Evolutionary conservation across 1,284 basidiomycete species (phyloP), one percentile per base, ranked within the genome.

Genomic region (Ceratobasidium sp.): DNA sequence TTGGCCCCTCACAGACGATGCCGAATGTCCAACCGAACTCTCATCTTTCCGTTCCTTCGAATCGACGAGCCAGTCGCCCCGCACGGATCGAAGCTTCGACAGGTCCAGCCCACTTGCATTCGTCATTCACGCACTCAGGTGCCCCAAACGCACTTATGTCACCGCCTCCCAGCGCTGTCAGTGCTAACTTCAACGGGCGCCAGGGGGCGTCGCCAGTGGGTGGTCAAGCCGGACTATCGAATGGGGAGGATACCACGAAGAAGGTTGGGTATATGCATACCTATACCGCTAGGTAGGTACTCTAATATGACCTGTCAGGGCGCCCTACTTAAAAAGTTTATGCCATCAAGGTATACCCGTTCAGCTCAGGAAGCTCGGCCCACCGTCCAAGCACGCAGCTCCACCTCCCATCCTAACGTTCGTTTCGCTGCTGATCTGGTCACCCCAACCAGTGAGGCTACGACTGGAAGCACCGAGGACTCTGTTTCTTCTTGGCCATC

Each of bases 401-500:
- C 33, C 11, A 36, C 4, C 33, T 36, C 33, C 11, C 33, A 36
- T 36, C 33, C 33, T 11, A 36, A 36, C 33, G 33, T 36, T 11
- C 33, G 33, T 11, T 36, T 36, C 33, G 33, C 33, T 36, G 33
- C 33, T 11, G 11, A 36, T 36, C 33, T 36, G 5, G 11, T 36
- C 11, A 36, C 33, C 11, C 11, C 11, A 36, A 36, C 5, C 33
- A 11, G 33, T 4, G 33, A 36, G 4, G 4, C 5, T 36, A 36
- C 33, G 11, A 36, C 11, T 11, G 33, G 33, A 36, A 36, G 11
- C 33, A 36, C 4, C 33, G 5, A 36, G 11, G 49, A 27, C 9
- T 53, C 60, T 23, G 41, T 44, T 23, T 27, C 49, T 19, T 64
- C 60, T 19, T 64, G 60, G 60, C 60, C 60, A 19, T 13, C 49